A percentile compares a stretch with the other conserved stretches of the same genome.
Conservation (phyloP, 148 eudicot genomes). For the Silene uniflora region DNA sequence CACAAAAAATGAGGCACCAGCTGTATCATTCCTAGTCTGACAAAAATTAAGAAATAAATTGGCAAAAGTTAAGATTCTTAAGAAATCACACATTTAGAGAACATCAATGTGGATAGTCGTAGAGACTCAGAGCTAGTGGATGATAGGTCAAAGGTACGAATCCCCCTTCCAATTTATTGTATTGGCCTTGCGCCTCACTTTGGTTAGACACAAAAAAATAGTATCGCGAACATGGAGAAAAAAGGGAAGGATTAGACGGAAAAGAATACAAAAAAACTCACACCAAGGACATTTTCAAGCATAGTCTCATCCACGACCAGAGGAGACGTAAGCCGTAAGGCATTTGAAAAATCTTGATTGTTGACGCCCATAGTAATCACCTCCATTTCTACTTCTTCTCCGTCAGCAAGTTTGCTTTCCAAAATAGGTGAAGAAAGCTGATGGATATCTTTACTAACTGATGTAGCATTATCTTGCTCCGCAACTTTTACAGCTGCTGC, state of each 20-base stretch:
- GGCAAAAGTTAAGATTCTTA: too few species aligned
- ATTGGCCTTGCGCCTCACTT: background rate
- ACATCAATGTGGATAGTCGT: too few species aligned
- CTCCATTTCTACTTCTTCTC: conserved; percentile 96
- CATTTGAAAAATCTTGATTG: conserved; percentile 77
- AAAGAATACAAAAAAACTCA: conserved; percentile 35
- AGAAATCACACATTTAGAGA: too few species aligned
- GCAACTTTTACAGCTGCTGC: conserved; percentile 97
- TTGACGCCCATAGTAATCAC: conserved; percentile 79
- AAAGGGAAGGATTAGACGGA: background rate
- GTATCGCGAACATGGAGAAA: conserved; percentile 9
- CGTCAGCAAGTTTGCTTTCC: conserved; percentile 77
- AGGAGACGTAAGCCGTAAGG: conserved; percentile 61
- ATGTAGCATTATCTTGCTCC: conserved; percentile 67
- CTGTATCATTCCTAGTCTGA: background rate
- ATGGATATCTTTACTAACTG: conserved; percentile 78
- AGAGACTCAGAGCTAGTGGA: too few species aligned
- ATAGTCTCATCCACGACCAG: conserved; percentile 79
- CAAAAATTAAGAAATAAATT: too few species aligned
- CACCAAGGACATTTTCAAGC: conserved; percentile 93
- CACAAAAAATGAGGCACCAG: background rate
- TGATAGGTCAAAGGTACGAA: background rate
- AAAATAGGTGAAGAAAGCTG: conserved; percentile 75
- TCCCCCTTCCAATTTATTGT: background rate
- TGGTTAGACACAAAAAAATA: too few species aligned